Evolutionary conservation across 208 protist genomes (phyloP).

Genomic region (Porcisia deanei): DNA sequence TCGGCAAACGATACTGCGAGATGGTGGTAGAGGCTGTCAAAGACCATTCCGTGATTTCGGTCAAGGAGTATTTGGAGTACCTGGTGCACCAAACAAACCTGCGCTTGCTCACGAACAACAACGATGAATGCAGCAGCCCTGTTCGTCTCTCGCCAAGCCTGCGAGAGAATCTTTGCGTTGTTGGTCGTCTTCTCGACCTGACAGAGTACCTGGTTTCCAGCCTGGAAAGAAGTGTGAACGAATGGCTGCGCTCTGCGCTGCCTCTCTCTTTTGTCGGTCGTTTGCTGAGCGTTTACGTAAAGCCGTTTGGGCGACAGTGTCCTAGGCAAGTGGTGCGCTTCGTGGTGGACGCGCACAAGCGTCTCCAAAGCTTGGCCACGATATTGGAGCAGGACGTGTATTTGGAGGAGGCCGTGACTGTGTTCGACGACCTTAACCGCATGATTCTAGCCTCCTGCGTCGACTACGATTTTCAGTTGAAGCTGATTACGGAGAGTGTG

Average conservation of each 20-base stretch:
- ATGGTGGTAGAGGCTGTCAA: constrained; percentile 21
- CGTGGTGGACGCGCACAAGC: constrained; percentile 57
- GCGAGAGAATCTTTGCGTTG: constrained; percentile 29
- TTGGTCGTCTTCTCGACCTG: constrained; percentile 33
- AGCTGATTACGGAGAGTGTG: constrained; percentile 68
- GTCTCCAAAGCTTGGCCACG: constrained; percentile 25
- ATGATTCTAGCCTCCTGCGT: constrained; percentile 76
- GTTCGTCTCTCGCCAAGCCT: constrained; percentile 23
- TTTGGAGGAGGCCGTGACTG: constrained; percentile 44
- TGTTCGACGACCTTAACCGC: constrained; percentile 68
- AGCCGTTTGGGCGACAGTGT: constrained; percentile 63
- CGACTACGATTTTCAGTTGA: constrained; percentile 82
- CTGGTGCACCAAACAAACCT: constrained; percentile 30
- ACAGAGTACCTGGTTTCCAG: constrained; percentile 24
- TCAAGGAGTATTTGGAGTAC: constrained; percentile 29
- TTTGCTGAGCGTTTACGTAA: constrained; percentile 60
- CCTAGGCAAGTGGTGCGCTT: constrained; percentile 49
- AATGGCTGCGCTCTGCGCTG: constrained; percentile 33
- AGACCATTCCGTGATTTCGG: constrained; percentile 9
- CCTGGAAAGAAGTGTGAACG: constrained; percentile 8
- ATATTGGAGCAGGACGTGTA: constrained; percentile 19
- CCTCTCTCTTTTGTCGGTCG: constrained; percentile 70
- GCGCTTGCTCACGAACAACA: constrained; percentile 20
- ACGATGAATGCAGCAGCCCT: constrained; percentile 9
- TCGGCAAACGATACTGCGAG: constrained; percentile 31